Evolutionary conservation across 2,329 filamentous ascomycete genomes (phyloP).

Genomic region (Venturia oleaginea): DNA sequence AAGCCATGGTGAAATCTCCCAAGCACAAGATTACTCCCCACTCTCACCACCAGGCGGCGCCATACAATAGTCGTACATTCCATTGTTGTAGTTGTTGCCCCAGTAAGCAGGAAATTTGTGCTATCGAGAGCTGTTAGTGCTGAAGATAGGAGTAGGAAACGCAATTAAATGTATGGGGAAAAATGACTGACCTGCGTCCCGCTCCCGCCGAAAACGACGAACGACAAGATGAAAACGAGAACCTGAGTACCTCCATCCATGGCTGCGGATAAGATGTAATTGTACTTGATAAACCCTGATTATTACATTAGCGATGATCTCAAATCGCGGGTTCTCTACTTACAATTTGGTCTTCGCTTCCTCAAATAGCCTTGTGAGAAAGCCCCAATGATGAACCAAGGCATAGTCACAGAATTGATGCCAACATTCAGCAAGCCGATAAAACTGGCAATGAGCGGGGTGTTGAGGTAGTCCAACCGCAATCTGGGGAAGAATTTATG

Average conservation of each 20-base stretch:
- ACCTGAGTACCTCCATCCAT: conserved; percentile 33
- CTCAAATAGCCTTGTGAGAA: conserved; percentile 29
- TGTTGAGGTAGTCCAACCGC: conserved; percentile 30
- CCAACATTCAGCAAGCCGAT: conserved; percentile 35
- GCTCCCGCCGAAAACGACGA: conserved; percentile 25
- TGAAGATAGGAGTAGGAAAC: too few relatives aligned
- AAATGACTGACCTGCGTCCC: not conserved
- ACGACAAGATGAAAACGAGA: conserved; percentile 34
- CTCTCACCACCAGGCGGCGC: not conserved
- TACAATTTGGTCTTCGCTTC: conserved; percentile 23
- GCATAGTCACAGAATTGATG: conserved; percentile 30
- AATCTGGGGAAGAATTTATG: conserved; percentile 22
- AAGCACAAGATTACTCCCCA: not conserved
- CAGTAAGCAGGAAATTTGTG: conserved; percentile 7
- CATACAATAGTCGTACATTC: conserved; percentile 12
- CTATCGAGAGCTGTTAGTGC: too few relatives aligned
- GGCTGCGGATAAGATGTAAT: conserved; percentile 33
- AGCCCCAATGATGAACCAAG: conserved; percentile 27
- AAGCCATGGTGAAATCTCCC: not conserved
- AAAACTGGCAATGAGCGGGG: conserved; percentile 35
- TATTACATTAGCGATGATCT: not conserved
- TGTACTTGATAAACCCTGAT: conserved; percentile 32
- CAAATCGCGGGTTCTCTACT: not conserved
- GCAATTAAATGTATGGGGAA: too few relatives aligned
- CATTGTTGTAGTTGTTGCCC: conserved; percentile 8